Conservation (phyloP, 139 green algal species). For the Chlorella vulgaris region DNA sequence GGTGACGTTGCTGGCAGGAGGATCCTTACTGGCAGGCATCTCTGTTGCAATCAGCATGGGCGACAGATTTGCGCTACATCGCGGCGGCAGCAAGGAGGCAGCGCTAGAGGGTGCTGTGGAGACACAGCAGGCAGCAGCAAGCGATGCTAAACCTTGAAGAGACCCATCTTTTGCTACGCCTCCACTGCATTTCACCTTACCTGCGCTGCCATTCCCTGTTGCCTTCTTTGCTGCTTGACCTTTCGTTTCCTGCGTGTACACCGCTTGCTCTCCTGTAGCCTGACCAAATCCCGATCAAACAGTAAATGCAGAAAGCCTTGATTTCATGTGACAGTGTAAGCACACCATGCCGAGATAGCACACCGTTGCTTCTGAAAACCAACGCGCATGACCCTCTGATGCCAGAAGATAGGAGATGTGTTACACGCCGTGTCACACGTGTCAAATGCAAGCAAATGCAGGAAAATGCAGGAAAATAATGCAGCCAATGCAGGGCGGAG, state of each 20-base stretch:
- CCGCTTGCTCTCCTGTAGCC: too few relatives aligned
- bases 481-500: not conserved
- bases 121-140: not conserved
- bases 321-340: too few relatives aligned
- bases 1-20: not conserved
- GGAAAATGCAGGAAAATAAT: not conserved
- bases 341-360: too few relatives aligned
- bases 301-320: too few relatives aligned
- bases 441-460: not conserved
- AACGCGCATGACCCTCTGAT: too few relatives aligned
- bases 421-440: too few relatives aligned
- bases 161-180: too few relatives aligned
- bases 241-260: not conserved
- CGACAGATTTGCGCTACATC: slow-evolving; percentile 1
- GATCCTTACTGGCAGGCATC: slow-evolving; percentile 3
- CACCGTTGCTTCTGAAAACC: too few relatives aligned
- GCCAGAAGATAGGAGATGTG: not conserved
- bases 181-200: too few relatives aligned
- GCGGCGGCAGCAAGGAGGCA: not conserved
- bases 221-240: too few relatives aligned
- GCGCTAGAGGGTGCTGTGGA: not conserved
- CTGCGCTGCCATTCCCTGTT: not conserved
- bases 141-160: too few relatives aligned
- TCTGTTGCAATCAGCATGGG: not conserved
- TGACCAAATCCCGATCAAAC: too few relatives aligned